Evolutionary conservation across 148 eudicot genomes (phyloP).

Genomic region (Euryodendron excelsum): DNA sequence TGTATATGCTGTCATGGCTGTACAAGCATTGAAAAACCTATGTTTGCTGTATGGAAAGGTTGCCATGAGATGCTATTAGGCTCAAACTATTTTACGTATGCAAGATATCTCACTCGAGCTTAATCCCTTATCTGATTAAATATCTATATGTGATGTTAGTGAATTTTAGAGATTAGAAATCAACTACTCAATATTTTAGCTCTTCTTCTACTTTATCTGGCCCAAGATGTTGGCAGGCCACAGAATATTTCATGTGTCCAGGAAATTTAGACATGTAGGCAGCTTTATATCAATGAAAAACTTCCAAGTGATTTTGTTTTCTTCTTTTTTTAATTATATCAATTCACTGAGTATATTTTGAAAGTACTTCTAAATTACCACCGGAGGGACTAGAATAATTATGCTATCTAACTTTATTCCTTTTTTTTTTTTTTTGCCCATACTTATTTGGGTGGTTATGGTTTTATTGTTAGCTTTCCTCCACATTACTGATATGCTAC

Average conservation of each 20-base stretch:
- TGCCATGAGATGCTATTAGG: conserved; percentile 1
- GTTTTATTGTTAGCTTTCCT: not conserved
- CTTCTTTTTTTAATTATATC: not conserved
- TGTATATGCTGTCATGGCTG: not conserved
- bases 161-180: not conserved
- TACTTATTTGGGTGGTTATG: not conserved
- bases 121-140: not conserved
- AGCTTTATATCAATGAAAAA: not conserved
- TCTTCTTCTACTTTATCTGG: not conserved
- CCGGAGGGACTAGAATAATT: not conserved
- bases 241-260: not conserved
- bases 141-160: not conserved
- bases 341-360: not conserved
- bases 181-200: not conserved
- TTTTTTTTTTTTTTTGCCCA: too few species aligned
- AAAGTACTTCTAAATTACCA: not conserved
- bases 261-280: too few species aligned
- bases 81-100: not conserved
- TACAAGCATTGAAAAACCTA: not conserved
- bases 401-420: not conserved
- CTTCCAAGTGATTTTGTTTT: not conserved
- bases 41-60: too few species aligned
- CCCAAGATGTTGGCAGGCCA: not conserved
- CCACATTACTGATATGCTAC: not conserved
- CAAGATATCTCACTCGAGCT: not conserved